Base-by-base conservation (phyloP, 140 eudicot species). In the Cichorium intybus region DNA sequence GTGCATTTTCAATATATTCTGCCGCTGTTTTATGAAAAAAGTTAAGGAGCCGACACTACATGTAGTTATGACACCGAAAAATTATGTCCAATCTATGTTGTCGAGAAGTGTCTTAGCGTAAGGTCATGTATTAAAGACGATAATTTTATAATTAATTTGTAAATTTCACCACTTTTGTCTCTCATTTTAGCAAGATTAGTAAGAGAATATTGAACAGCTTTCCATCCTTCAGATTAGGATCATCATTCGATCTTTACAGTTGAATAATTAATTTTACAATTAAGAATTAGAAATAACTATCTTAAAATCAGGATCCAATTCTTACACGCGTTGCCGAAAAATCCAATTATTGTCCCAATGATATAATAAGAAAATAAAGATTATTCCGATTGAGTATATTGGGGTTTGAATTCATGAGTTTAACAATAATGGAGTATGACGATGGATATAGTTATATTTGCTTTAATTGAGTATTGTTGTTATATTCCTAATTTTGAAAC, bases 201-300 rank as follows among this genome's bases (percentile, higher is more conserved):
- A 4, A 7, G 49, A 15, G 15, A 4, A 41, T 41, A 10, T 24
- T 43, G 47, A 68, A 64, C 73, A 18, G 10, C 31, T 24, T 68
- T 39, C 33, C 54, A 68, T 68, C 73, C 65, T 55, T 68, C 23
- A 68, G 46, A 14, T 0, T 56, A 55, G 73, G 73, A 55, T 56
- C 43, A 68, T 6, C 54, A 55, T 55, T 68, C 57, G 64, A 68
- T 47, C 29, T 41, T 12, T 51, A 4, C 22, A 28, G 9, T 26
- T 52, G 33, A 55, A 26, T 41, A 39, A 24, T 15, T 23, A 24
- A 10, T 31, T 23, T 12, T 29, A 35, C 11, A 10, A 53, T 57
- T 34, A 39, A 37, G 43, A 67, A 67, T 15, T 53, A 24, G 55
- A 12, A 54, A 27, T 22, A 24, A 34, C 14, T 35, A 12, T 37